Evolutionary conservation across 768 basidiomycete genomes (phyloP), one percentile per base, ranked within the genome.

Genomic region (Lentinus brumalis): DNA sequence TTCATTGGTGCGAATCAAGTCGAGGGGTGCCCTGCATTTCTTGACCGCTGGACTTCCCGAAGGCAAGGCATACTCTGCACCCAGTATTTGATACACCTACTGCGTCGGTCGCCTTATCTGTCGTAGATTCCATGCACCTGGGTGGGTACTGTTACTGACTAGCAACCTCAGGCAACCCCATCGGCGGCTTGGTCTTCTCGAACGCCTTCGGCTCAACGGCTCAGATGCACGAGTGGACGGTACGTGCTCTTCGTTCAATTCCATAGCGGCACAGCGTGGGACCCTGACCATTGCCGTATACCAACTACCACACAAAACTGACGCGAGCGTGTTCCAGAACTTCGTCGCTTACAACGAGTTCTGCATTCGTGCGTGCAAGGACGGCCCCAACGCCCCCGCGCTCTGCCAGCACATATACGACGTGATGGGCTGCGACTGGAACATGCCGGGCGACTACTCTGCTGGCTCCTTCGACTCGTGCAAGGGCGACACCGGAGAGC

Each of bases 191-290:
- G 45, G 86, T 92, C n/a, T 90, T 90, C 71, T 87, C 88, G 21
- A 80, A 59, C 60, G 87, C 86, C n/a, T 90, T 87, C 72, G 86
- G 84, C 21, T 73, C 76, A 50, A 65, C 84, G 4, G 64, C 81
- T 65, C 81, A 91, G 67, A 76, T 89, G 42, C 80, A 85, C 65
- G 86, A 92, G 69, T 93, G 92, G 92, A 90, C 87, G 50, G 84
- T 81, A 73, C 68, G 72, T 62, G 16, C 53, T n/a, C 65, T 74
- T 57, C n/a, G n/a, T 40, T 15, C 38, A 38, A 32, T 11, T 30
- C 35, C 31, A n/a, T 8, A 44, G 57, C 53, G 29, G 41, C 30
- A 31, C n/a, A 39, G 42, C 31, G 35, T 35, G 35, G 35, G 6
- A 1, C 35, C 35, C 35, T 35, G 35, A 35, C 35, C 21, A 2